These are phyloP conservation scores for Taxawa tesnikishii DNA, from an alignment of 2,329 filamentous ascomycete genomes.

Conservation along the genomic window DNA sequence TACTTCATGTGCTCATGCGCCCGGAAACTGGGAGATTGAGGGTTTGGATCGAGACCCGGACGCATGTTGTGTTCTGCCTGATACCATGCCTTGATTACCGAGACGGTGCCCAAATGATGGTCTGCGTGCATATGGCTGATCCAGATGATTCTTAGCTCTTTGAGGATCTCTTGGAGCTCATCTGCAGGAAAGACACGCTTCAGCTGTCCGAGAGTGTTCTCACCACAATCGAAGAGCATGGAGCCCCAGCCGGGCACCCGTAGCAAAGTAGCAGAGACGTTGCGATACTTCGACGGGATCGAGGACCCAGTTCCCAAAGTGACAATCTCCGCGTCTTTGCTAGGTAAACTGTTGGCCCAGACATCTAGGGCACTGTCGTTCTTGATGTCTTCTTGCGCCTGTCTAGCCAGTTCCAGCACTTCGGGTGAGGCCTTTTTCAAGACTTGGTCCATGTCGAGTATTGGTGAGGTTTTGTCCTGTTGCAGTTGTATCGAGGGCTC, in stretches of 20 bases:
- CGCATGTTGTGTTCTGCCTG: constrained; percentile 36
- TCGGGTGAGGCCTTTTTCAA: constrained; percentile 28
- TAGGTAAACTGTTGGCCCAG: constrained; percentile 56
- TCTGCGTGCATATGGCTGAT: constrained; percentile 95
- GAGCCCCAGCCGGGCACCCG: constrained; percentile 75
- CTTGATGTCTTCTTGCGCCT: constrained; percentile 24
- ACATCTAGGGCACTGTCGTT: constrained; percentile 32
- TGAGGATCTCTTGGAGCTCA: constrained; percentile 58
- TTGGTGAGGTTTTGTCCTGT: constrained; percentile 33
- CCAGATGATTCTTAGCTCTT: constrained; percentile 70
- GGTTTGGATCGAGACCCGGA: constrained; percentile 13
- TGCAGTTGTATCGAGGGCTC: constrained; percentile 28
- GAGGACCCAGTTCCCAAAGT: constrained; percentile 87
- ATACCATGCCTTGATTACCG: constrained; percentile 74
- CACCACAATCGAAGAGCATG: constrained; percentile 83
- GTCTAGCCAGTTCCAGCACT: constrained; percentile 42
- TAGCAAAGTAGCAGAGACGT: constrained; percentile 80
- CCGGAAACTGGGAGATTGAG: constrained; percentile 19
- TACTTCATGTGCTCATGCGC: constrained; percentile 9
- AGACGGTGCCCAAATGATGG: constrained; percentile 78
- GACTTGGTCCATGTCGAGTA: constrained; percentile 37
- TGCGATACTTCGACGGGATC: constrained; percentile 82
- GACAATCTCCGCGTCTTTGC: constrained; percentile 68
- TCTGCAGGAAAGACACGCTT: constrained; percentile 56
- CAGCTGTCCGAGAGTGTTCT: constrained; percentile 83